Evolutionary conservation across 116 monocot genomes (phyloP).

Genomic region (Iris pallida): DNA sequence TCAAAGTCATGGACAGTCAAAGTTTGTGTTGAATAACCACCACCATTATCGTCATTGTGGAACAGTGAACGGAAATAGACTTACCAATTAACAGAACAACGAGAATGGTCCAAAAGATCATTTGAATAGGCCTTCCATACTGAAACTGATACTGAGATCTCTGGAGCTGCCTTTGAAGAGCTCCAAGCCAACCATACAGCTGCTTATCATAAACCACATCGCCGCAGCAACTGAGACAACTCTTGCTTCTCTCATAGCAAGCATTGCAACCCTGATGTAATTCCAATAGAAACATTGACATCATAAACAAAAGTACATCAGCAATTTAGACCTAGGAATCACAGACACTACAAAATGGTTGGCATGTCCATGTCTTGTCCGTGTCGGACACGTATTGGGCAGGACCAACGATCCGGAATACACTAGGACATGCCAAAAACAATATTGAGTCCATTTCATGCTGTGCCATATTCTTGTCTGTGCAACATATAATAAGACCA

Average conservation of each 20-base stretch:
- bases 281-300: background rate
- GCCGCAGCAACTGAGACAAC: constrained; percentile 46
- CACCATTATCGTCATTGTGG: too few species aligned
- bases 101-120: constrained; percentile 35
- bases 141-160: constrained; percentile 92
- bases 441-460: too few species aligned
- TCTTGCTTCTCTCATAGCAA: constrained; percentile 68
- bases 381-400: too few species aligned
- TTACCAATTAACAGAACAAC: constrained; percentile 51
- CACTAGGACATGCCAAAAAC: too few species aligned
- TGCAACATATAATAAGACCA: background rate
- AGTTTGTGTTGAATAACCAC: too few species aligned
- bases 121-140: constrained; percentile 66
- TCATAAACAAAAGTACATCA: background rate
- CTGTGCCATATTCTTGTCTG: background rate
- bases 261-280: constrained; percentile 40
- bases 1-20: too few species aligned
- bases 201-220: constrained; percentile 61
- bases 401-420: too few species aligned
- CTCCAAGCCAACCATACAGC: constrained; percentile 80
- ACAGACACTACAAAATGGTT: too few species aligned
- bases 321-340: too few species aligned
- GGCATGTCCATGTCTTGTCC: too few species aligned
- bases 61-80: background rate
- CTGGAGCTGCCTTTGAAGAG: constrained; percentile 75